These are phyloP conservation scores for Verticillium alfalfae DNA, from an alignment of 2,329 filamentous ascomycete species.

Conservation along the genomic window DNA sequence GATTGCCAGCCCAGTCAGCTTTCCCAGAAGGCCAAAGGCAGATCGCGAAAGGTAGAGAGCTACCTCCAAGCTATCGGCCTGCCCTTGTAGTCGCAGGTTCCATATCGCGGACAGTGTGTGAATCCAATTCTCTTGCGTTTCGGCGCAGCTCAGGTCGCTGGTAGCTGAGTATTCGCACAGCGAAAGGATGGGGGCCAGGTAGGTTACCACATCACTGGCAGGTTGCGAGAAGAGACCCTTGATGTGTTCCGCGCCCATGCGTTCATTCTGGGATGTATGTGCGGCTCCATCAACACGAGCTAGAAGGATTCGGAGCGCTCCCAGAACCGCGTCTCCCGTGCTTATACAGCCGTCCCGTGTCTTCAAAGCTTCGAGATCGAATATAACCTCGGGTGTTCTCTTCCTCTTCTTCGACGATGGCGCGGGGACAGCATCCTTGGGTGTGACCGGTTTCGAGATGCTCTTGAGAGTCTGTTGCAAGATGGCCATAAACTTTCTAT, in stretches of 20 bases:
- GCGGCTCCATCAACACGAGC: constrained; percentile 31
- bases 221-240: constrained; percentile 50
- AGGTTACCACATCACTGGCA: constrained; percentile 37
- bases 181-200: constrained; percentile 38
- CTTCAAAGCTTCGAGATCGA: constrained; percentile 33
- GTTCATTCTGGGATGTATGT: constrained; percentile 31
- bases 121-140: constrained; percentile 41
- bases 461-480: constrained; percentile 63
- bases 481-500: constrained; percentile 61
- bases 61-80: constrained; percentile 41
- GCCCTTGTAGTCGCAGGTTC: constrained; percentile 47
- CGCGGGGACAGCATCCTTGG: constrained; percentile 4
- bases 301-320: constrained; percentile 39
- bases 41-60: constrained; percentile 39
- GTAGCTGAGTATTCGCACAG: constrained; percentile 35
- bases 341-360: constrained; percentile 33
- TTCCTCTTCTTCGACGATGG: constrained; percentile 37
- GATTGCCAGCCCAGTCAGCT: constrained; percentile 24
- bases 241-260: constrained; percentile 52
- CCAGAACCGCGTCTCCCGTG: constrained; percentile 42
- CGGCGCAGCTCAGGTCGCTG: constrained; percentile 21
- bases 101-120: constrained; percentile 39
- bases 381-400: constrained; percentile 27
- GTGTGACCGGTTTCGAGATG: constrained; percentile 27
- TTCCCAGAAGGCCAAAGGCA: constrained; percentile 31